Conservation (phyloP, 768 basidiomycete species). For the Suillus placidus region DNA sequence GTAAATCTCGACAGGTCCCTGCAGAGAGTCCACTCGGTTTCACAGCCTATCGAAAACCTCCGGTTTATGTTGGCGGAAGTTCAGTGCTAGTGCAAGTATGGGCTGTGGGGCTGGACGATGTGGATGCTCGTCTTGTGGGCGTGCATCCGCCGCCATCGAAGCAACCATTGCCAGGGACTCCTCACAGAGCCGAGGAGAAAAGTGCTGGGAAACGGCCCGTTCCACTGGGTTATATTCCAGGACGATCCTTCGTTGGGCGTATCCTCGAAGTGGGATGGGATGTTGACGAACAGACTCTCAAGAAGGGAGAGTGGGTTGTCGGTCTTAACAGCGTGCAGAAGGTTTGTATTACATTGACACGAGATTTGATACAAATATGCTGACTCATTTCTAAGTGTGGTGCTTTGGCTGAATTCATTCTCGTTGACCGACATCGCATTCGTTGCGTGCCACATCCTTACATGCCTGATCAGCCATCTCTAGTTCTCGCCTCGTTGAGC, state of each 20-base stretch:
- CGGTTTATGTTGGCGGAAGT: conserved; percentile 65
- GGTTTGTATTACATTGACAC: conserved; percentile 47
- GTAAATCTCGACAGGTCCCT: conserved; percentile 13
- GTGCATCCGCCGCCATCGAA: conserved; percentile 32
- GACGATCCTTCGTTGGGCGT: conserved; percentile 83
- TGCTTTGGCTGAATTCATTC: conserved; percentile 86
- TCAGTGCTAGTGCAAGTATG: conserved; percentile 86
- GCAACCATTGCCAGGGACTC: conserved; percentile 17
- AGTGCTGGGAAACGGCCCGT: conserved; percentile 21
- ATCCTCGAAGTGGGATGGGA: conserved; percentile 83
- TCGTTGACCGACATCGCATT: conserved; percentile 77
- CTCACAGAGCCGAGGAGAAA: conserved; percentile 30
- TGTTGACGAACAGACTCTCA: conserved; percentile 49
- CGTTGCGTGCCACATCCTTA: conserved; percentile 71
- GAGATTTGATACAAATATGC: conserved; percentile 19
- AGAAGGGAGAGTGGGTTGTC: conserved; percentile 85
- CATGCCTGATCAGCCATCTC: conserved; percentile 33
- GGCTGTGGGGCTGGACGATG: conserved; percentile 80
- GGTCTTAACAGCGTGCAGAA: conserved; percentile 79
- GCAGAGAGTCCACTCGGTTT: conserved; percentile 55
- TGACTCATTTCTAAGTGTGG: conserved; percentile 57
- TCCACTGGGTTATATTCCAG: conserved; percentile 77
- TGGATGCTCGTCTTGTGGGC: conserved; percentile 70
- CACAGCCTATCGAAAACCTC: conserved; percentile 72
- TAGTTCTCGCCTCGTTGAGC: conserved; percentile 17